A percentile compares a stretch with the other conserved stretches of the same genome.
Evolutionary conservation across 2,329 filamentous ascomycete species (phyloP).

Genomic region (Scedosporium minutisporum): DNA sequence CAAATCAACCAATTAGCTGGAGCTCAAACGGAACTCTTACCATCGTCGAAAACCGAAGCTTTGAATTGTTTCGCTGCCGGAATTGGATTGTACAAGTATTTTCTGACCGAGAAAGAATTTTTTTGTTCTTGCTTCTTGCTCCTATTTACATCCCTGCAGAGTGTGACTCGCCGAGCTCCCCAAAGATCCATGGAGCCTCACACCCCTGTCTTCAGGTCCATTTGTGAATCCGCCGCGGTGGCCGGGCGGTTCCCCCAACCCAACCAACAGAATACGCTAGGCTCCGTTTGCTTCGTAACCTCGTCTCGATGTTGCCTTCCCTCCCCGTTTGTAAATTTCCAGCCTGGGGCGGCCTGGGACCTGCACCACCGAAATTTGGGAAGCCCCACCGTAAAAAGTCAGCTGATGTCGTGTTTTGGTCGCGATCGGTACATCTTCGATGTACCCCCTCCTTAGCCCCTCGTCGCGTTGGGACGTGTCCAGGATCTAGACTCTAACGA

Average conservation of each 20-base stretch:
- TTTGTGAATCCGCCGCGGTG: not conserved
- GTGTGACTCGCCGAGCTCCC: not conserved
- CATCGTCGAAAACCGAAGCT: not conserved
- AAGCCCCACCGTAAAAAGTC: conserved; percentile 1
- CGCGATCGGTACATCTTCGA: not conserved
- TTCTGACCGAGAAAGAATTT: not conserved
- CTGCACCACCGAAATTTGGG: too few species aligned
- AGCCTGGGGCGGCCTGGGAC: not conserved
- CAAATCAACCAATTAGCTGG: not conserved
- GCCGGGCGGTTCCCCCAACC: not conserved
- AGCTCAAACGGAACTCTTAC: not conserved
- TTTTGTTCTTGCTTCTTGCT: not conserved
- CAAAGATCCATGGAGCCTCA: not conserved
- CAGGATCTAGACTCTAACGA: not conserved
- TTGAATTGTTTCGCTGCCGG: not conserved
- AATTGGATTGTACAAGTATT: not conserved
- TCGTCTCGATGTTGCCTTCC: not conserved
- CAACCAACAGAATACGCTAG: not conserved
- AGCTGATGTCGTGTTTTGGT: conserved; percentile 2
- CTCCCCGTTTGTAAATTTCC: not conserved
- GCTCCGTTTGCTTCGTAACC: not conserved
- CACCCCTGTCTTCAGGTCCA: not conserved
- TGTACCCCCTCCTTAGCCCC: not conserved
- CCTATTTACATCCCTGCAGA: not conserved
- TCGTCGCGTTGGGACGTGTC: conserved; percentile 1